Percentiles rank a stretch among this genome's conserved stretches.
Evolutionary conservation across 75 land plant species (phyloP).

Genomic region (Adiantum capillusveneris): DNA sequence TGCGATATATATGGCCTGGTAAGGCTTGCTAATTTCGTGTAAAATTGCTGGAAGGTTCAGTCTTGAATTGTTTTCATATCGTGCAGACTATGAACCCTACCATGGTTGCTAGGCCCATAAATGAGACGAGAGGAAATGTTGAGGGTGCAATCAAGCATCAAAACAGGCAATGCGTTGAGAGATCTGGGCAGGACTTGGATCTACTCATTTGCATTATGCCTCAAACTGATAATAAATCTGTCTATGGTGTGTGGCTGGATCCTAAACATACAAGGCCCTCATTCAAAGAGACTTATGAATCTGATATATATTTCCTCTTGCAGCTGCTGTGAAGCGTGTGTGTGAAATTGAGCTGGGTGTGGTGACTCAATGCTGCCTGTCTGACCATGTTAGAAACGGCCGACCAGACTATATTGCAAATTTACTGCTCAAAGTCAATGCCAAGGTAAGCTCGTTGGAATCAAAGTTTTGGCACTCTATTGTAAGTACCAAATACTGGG

Average conservation of each 20-base stretch:
- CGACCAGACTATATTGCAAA: no score
- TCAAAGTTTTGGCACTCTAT: background rate
- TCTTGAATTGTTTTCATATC: no score
- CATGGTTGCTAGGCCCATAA: background rate
- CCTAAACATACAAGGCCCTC: no score
- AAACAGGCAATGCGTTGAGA: background rate
- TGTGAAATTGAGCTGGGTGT: no score
- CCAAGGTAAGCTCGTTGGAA: background rate
- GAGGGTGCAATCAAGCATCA: slow-evolving; percentile 7
- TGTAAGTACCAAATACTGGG: background rate
- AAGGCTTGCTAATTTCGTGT: no score
- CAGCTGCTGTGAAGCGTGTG: slow-evolving; percentile 11
- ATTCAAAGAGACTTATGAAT: no score
- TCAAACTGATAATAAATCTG: slow-evolving; percentile 10
- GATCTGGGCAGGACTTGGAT: background rate
- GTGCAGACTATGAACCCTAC: slow-evolving; percentile 9
- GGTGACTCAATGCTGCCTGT: no score
- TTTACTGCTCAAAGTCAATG: no score
- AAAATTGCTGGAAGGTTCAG: no score
- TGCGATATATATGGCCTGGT: slow-evolving; percentile 18
- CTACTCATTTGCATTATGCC: slow-evolving; percentile 21
- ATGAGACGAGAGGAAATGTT: slow-evolving; percentile 1
- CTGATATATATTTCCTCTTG: no score
- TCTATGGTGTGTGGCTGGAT: slow-evolving; percentile 17
- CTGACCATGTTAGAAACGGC: no score